These are phyloP conservation scores for Schoenoplectus tabernaemontani DNA, from an alignment of 202 grass and related monocot species.

Conservation along the genomic window DNA sequence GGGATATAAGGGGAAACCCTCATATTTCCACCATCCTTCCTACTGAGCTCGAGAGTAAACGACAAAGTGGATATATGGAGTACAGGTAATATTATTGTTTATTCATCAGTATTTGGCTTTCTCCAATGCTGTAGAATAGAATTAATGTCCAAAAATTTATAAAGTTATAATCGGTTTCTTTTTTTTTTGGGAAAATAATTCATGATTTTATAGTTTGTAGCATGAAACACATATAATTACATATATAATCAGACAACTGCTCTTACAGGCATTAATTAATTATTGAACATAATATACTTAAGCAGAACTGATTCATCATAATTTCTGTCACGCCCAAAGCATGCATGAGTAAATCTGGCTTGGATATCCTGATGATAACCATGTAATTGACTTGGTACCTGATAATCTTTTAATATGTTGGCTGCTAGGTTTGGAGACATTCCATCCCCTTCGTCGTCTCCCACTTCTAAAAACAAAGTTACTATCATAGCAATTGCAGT, in stretches of 20 bases:
- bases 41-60: constrained; percentile 25
- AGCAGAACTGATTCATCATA: not conserved
- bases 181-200: not conserved
- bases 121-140: no score
- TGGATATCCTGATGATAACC: not conserved
- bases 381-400: not conserved
- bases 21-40: constrained; percentile 5
- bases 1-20: not conserved
- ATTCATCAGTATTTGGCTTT: no score
- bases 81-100: constrained; percentile 25
- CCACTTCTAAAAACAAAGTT: not conserved
- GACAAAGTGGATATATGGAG: constrained; percentile 11
- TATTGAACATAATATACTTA: not conserved
- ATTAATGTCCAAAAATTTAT: not conserved
- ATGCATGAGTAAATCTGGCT: not conserved
- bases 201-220: not conserved
- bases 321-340: no score
- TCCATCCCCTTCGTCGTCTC: not conserved
- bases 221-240: not conserved
- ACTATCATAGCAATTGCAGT: not conserved
- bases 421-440: not conserved
- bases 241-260: not conserved
- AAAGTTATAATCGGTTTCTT: no score
- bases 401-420: not conserved
- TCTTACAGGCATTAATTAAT: not conserved